Base-by-base conservation (phyloP, 1,139 yeast genomes). In the Pichia sp. region DNA sequence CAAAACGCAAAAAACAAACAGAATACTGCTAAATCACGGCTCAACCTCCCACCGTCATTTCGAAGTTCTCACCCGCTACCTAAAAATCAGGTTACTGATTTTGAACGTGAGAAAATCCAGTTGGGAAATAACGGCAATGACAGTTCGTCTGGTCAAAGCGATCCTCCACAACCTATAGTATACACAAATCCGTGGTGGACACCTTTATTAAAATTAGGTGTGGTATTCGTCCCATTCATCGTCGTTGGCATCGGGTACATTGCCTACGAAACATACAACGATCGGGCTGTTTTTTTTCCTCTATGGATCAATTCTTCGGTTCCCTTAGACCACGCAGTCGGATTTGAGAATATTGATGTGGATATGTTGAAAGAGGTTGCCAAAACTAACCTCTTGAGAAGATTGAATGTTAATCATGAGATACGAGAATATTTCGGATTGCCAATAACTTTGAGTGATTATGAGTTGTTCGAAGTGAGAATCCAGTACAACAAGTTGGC, bases 211-310 rank as follows among this genome's bases (percentile, higher is more conserved):
- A 57, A 56, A 49, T 13, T 57, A 4, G 30, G 56, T 8, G 50
- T 59, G 5, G 55, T 57, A 1, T 57, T 59, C 34, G 38, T 59
- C 15, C 61, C 61, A 3, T 54, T 53, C 30, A 30, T 59, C 31
- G 42, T 57, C 1, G 56, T 60, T 29, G 54, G 64, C 16, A 58
- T 62, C 1, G 66, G 68, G 0, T 65, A 63, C 45, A 57, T 66
- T 3, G 59, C 56, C 6, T 67, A 66, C 53, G 66, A 65, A 52
- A 65, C 68, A 1, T 49, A 47, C 26, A 52, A 66, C 26, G 64
- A 58, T 7, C 58, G 61, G 36, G 65, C 69, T 6, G 69, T 63
- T 0, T 66, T 66, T 46, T 58, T 67, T 45, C 71, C 71, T 7
- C 45, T 67, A 3, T 60, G 63, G 56, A 59, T 64, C 36, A 58